Percentiles rank a stretch among this genome's conserved stretches.
These are phyloP conservation scores for Talaromyces funiculosus DNA, from an alignment of 2,329 filamentous ascomycete species.

Conservation along the genomic window DNA sequence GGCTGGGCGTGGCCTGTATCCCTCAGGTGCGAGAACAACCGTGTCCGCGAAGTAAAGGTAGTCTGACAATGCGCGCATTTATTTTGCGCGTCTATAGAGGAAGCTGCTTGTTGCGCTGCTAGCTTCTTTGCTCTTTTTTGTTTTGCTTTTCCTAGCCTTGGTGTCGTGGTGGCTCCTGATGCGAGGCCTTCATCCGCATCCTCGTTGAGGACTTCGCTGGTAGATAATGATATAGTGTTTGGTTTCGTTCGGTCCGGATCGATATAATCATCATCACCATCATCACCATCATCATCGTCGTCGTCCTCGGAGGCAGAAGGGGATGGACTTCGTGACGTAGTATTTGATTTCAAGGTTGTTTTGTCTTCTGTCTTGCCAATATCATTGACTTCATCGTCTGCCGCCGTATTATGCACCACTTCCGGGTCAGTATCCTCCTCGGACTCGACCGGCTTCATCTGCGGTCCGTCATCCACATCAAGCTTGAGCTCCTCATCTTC, in stretches of 20 bases:
- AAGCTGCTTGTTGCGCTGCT: conserved; percentile 27
- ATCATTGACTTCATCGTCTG: neutral
- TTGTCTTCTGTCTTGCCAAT: neutral
- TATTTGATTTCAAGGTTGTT: neutral
- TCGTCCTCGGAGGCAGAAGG: conserved; percentile 3
- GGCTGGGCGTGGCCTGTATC: conserved; percentile 59
- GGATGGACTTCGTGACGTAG: neutral
- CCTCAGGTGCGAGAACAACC: conserved; percentile 68
- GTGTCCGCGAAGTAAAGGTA: conserved; percentile 67
- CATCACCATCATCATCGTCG: conserved; percentile 1
- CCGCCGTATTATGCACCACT: neutral
- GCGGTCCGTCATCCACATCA: conserved; percentile 5
- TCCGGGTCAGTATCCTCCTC: neutral
- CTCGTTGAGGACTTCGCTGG: conserved; percentile 13
- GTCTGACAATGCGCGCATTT: conserved; percentile 75
- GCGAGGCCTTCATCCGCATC: conserved; percentile 13
- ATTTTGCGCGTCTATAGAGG: conserved; percentile 40
- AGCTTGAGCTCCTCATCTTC: conserved; percentile 56
- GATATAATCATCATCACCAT: conserved; percentile 3
- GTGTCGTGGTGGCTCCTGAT: conserved; percentile 13
- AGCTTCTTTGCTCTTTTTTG: conserved; percentile 49
- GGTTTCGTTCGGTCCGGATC: conserved; percentile 34
- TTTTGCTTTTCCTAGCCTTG: conserved; percentile 49
- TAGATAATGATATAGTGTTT: neutral
- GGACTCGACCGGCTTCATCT: conserved; percentile 6